Evolutionary conservation across 148 eudicot species (phyloP).

Genomic region (Camellia granthamiana): DNA sequence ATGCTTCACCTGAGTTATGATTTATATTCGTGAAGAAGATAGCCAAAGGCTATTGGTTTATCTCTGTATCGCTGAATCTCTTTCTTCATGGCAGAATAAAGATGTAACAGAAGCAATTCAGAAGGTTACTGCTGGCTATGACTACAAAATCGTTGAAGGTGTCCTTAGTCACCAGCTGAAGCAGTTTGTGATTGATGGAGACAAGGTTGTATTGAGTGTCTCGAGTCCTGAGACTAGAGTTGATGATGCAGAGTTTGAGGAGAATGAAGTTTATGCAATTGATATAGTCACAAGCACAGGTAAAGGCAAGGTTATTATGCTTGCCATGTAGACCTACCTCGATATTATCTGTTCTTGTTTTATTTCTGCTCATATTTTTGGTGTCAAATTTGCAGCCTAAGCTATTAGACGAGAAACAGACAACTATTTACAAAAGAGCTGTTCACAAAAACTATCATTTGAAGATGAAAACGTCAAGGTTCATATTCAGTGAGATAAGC

Average conservation of each 20-base stretch:
- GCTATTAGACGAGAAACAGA: constrained; percentile 88
- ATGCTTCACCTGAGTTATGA: too few relatives aligned
- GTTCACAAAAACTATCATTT: constrained; percentile 81
- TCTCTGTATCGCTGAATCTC: background rate
- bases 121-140: constrained; percentile 63
- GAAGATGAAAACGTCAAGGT: constrained; percentile 87
- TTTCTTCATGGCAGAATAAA: constrained; percentile 44
- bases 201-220: constrained; percentile 53
- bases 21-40: too few relatives aligned
- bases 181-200: constrained; percentile 69
- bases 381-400: constrained; percentile 53
- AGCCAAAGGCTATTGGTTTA: too few relatives aligned
- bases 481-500: constrained; percentile 79
- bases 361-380: background rate
- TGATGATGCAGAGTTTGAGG: constrained; percentile 69
- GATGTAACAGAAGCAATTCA: constrained; percentile 68
- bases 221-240: constrained; percentile 54
- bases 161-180: constrained; percentile 70
- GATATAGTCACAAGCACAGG: constrained; percentile 60
- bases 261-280: constrained; percentile 57
- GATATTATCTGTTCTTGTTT: background rate
- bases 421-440: constrained; percentile 83
- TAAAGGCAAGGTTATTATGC: constrained; percentile 48
- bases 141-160: constrained; percentile 76
- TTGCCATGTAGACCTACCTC: background rate